phyloP scores from a whole-genome alignment of 2,329 filamentous ascomycete genomes.

The Onygena corvina region DNA sequence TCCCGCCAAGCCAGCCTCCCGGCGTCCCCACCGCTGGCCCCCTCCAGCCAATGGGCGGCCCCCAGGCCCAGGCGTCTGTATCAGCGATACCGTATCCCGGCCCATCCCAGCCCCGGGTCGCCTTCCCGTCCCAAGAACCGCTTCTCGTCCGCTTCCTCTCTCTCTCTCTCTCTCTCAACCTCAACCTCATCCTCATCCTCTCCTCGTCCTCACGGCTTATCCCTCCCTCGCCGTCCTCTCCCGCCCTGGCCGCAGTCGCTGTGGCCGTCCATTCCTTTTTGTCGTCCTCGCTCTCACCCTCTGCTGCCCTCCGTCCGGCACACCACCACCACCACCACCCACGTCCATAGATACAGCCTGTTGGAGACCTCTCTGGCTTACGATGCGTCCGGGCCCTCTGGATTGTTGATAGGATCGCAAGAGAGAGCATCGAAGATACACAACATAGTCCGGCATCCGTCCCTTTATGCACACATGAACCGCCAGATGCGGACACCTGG shows the following conservation, averaged over 20 bases:
- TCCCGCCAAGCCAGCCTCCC: neutral
- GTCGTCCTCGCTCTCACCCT: neutral
- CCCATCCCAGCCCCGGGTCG: neutral
- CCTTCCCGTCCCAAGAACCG: neutral
- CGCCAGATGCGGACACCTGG: neutral
- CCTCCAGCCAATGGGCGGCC: neutral
- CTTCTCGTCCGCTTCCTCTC: conserved; percentile 2
- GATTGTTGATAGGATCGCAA: neutral
- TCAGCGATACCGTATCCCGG: neutral
- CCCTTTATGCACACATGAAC: neutral
- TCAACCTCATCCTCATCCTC: conserved; percentile 12
- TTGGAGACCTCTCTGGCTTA: neutral
- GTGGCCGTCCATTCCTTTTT: conserved; percentile 32
- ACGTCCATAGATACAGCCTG: neutral
- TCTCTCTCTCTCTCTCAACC: conserved; percentile 8
- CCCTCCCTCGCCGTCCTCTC: conserved; percentile 11
- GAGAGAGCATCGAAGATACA: neutral
- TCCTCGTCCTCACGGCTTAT: conserved; percentile 12
- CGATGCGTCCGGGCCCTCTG: neutral
- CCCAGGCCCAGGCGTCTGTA: neutral
- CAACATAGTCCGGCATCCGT: neutral
- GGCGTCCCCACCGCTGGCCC: neutral
- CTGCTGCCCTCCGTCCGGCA: neutral
- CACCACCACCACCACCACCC: neutral
- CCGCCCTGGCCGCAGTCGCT: conserved; percentile 11